Evolutionary conservation across 1,139 yeast genomes (phyloP), one percentile per base, ranked within the genome.

Genomic region (Taphrina sp.): DNA sequence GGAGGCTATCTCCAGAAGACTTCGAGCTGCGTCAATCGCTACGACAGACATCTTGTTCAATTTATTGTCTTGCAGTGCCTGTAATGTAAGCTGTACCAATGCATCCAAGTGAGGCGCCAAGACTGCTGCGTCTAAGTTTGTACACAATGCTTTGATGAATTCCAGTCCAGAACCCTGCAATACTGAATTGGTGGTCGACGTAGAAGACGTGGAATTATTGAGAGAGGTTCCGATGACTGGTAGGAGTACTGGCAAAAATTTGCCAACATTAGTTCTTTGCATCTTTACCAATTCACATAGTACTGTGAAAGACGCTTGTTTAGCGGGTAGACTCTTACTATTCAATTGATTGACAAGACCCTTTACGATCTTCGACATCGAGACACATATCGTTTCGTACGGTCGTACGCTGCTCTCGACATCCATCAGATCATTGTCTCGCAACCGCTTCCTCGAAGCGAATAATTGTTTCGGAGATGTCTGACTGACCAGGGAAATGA

Each of bases 1-100:
- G 39, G 70, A 65, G 58, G 76, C 67, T 2, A 78, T 62, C 3
- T 69, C 68, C 41, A 69, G 67, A 8, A 77, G 66, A 1, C 78
- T 72, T 44, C 47, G 29, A 8, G 58, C 53, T 3, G 56, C 56
- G 20, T 67, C 72, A 37, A 82, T 69, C 8, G 80, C 77, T 59
- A 81, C 83, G 14, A 74, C 66, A 8, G 80, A 72, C 29, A 79
- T 72, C 62, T 78, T 49, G 19, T 31, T 38, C 5, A 49, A 28
- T 41, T 24, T 39, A 24, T 49, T 46, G 5, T 23, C 10, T 20
- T 20, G 33, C 14, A 49, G 41, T 10, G 46, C 17, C 5, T 39
- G 36, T 8, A 34, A n/a, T 14, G 39, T 17, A 28, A 49, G 29
- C 8, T 38, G 16, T 10, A 31, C 36, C n/a, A 49, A 24, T 23